A percentile compares a stretch with the other conserved stretches of the same genome.
phyloP scores from a whole-genome alignment of 768 basidiomycete species.

The Mycena leptocephala region DNA sequence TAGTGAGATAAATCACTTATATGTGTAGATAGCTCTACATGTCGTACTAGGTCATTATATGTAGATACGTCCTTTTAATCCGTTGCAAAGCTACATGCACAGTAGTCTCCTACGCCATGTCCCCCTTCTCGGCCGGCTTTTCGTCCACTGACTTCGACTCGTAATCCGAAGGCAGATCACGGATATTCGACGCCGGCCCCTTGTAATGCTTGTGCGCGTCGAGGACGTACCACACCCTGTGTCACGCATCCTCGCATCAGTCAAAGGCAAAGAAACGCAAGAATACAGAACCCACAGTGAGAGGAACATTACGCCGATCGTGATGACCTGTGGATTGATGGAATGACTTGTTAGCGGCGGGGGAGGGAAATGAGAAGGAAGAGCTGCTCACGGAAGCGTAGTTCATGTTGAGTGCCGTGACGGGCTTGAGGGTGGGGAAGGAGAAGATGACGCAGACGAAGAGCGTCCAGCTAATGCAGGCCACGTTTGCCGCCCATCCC shows the following conservation, averaged over 20 bases:
- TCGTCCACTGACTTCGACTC: neutral
- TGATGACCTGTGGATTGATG: slow-evolving; percentile 60
- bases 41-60: neutral
- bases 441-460: slow-evolving; percentile 83
- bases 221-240: slow-evolving; percentile 67
- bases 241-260: neutral
- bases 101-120: slow-evolving; percentile 32
- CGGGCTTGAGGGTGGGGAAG: slow-evolving; percentile 79
- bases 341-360: neutral
- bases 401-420: slow-evolving; percentile 84
- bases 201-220: slow-evolving; percentile 70
- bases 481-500: slow-evolving; percentile 73
- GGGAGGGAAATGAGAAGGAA: neutral
- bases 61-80: neutral
- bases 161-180: slow-evolving; percentile 32
- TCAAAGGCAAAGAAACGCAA: slow-evolving; percentile 12
- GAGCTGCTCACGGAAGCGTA: slow-evolving; percentile 75
- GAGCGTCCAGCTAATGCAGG: slow-evolving; percentile 80
- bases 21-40: no score
- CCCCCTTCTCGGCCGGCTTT: slow-evolving; percentile 10
- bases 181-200: slow-evolving; percentile 72
- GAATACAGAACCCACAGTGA: slow-evolving; percentile 60
- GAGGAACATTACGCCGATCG: slow-evolving; percentile 67
- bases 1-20: no score
- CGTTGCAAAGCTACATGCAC: neutral